Base-by-base conservation (phyloP, 2,329 filamentous ascomycete species). In the Monosporascus sp. region DNA sequence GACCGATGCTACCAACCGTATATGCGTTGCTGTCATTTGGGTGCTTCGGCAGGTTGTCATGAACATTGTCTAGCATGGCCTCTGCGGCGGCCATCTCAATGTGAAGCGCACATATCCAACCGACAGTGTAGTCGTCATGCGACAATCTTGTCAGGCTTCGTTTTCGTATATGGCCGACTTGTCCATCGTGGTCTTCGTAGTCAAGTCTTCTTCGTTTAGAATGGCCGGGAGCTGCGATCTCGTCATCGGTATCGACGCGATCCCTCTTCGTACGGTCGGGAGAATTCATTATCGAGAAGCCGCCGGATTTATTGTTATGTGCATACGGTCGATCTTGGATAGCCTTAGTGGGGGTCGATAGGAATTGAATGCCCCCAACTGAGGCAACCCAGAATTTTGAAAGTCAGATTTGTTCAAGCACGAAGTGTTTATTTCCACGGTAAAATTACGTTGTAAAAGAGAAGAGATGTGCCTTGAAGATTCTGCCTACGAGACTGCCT, bases 21-120 rank as follows among this genome's bases (percentile, higher is more conserved):
- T 66, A 67, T 18, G 46, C 48, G 43, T 64, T 65, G 45, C 8
- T 48, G 36, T 65, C 62, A 22, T 44, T 50, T 9, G 20, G 38
- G 7, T 11, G 18, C 22, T 25, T 15, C 8, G 51, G 20, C 14
- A 62, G 49, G 18, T 51, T 17, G 0, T 55, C 47, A 47, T 70
- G 60, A 20, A 57, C 41, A 20, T 60, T 52, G 49, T 71, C 67
- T 1, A 71, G 60, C 59, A 69, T 61, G n/a, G 55, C 60, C 45
- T 58, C 55, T 6, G 64, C 61, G 0, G 65, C 68, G 7, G 65
- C 59, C 39, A 25, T 25, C 25, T 25, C 7, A 25, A 25, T 48
- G 2, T 59, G 59, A 7, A 72, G 56, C 1, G 67, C 67, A 52
- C 65, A 66, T 7, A 71, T 54, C 67, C 67, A 71, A 44, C 61